Conservation (phyloP, 306 rosid species). For the Purshia tridentata region DNA sequence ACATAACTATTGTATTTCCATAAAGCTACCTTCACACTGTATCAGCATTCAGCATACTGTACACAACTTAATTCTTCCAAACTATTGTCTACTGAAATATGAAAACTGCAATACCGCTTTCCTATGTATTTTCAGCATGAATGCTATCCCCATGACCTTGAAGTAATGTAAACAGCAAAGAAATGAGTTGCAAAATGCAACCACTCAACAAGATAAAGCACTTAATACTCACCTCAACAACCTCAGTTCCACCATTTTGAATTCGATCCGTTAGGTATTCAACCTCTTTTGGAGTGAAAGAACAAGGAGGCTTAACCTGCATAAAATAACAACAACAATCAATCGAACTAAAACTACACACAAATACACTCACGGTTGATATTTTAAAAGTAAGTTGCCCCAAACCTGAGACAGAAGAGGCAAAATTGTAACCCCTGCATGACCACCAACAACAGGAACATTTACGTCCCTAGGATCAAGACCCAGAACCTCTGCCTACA, state of each 20-base stretch:
- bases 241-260: slow-evolving; percentile 99
- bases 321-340: not conserved
- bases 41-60: not conserved
- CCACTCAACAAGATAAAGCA: not conserved
- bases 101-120: not conserved
- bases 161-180: no score
- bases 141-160: not conserved
- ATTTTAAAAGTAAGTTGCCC: slow-evolving; percentile 16
- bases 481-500: slow-evolving; percentile 93
- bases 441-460: slow-evolving; percentile 98
- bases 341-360: not conserved
- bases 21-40: not conserved
- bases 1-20: not conserved
- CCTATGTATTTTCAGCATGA: not conserved
- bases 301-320: slow-evolving; percentile 91
- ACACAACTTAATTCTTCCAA: not conserved
- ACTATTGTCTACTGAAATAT: not conserved
- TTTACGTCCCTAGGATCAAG: slow-evolving; percentile 89
- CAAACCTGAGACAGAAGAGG: slow-evolving; percentile 95
- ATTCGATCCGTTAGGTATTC: slow-evolving; percentile 80
- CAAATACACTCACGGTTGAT: not conserved
- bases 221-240: slow-evolving; percentile 67
- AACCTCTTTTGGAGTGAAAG: slow-evolving; percentile 75
- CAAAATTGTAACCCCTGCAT: slow-evolving; percentile 87
- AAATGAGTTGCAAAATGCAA: not conserved